These are phyloP conservation scores for Fusarium sp. DNA, from an alignment of 2,329 filamentous ascomycete species.

Conservation along the genomic window DNA sequence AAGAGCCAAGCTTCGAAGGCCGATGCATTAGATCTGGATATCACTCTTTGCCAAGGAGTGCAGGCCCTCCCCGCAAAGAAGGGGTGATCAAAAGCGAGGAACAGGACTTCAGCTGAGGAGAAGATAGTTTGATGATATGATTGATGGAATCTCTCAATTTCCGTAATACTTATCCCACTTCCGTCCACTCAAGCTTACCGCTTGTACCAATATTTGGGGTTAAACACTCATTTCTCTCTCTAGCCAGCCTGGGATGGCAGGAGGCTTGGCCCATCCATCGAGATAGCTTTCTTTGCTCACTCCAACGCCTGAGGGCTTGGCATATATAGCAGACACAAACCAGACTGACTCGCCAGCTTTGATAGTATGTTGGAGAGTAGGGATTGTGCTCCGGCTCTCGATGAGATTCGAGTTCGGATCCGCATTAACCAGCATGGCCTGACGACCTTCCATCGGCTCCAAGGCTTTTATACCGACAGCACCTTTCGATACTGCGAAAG, in stretches of 20 bases:
- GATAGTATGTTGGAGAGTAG: constrained; percentile 74
- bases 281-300: constrained; percentile 67
- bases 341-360: constrained; percentile 69
- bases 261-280: constrained; percentile 71
- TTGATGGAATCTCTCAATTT: constrained; percentile 45
- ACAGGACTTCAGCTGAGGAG: constrained; percentile 33
- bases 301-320: constrained; percentile 70
- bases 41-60: constrained; percentile 34
- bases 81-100: constrained; percentile 24
- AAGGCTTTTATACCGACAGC: constrained; percentile 69
- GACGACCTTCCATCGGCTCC: constrained; percentile 63
- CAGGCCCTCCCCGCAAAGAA: constrained; percentile 34
- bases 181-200: constrained; percentile 28
- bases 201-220: constrained; percentile 27
- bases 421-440: constrained; percentile 77
- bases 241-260: constrained; percentile 72
- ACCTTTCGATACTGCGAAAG: constrained; percentile 69
- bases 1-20: constrained; percentile 31
- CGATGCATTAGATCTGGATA: constrained; percentile 24
- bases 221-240: constrained; percentile 60
- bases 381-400: constrained; percentile 78
- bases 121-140: constrained; percentile 34
- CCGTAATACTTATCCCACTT: constrained; percentile 18
- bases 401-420: constrained; percentile 85
- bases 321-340: constrained; percentile 80